phyloP scores from a whole-genome alignment of 1,139 yeast species.

The Scheffersomyces stambukii region DNA sequence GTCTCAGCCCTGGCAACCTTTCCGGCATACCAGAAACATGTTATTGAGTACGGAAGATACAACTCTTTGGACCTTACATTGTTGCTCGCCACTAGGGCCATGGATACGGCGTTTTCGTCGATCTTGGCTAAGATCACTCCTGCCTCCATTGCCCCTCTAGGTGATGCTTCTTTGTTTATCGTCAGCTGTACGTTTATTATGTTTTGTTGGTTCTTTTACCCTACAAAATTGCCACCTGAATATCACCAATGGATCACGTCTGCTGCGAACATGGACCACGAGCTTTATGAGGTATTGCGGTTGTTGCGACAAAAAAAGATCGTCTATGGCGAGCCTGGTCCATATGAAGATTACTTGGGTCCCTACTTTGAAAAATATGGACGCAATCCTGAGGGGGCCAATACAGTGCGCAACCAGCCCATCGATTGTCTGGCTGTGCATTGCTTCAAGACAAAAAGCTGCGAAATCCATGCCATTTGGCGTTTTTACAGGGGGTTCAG shows the following conservation, averaged over 20 bases:
- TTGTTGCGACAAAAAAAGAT: constrained; percentile 19
- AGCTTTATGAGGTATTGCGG: constrained; percentile 20
- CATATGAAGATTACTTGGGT: constrained; percentile 16
- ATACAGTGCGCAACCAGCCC: constrained; percentile 19
- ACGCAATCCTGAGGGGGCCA: constrained; percentile 21
- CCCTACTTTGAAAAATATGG: constrained; percentile 25
- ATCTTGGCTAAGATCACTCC: constrained; percentile 18
- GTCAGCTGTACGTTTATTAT: constrained; percentile 27
- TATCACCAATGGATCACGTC: constrained; percentile 37
- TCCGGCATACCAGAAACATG: constrained; percentile 28
- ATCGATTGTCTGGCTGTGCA: constrained; percentile 29
- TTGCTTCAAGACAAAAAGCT: constrained; percentile 28
- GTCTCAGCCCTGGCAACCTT: constrained; percentile 24
- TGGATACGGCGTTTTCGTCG: constrained; percentile 30
- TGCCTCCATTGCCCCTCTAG: constrained; percentile 10
- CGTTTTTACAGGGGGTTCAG: constrained; percentile 31
- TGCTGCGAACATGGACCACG: constrained; percentile 39
- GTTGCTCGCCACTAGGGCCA: constrained; percentile 32
- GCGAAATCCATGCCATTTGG: constrained; percentile 39
- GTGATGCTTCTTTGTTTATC: constrained; percentile 29
- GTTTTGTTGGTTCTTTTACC: constrained; percentile 34
- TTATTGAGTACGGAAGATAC: constrained; percentile 25
- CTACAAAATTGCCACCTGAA: constrained; percentile 31
- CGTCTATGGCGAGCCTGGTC: constrained; percentile 23
- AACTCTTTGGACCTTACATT: constrained; percentile 32